Base-by-base conservation (phyloP, 768 basidiomycete species). In the Xerocomellus intermedius region DNA sequence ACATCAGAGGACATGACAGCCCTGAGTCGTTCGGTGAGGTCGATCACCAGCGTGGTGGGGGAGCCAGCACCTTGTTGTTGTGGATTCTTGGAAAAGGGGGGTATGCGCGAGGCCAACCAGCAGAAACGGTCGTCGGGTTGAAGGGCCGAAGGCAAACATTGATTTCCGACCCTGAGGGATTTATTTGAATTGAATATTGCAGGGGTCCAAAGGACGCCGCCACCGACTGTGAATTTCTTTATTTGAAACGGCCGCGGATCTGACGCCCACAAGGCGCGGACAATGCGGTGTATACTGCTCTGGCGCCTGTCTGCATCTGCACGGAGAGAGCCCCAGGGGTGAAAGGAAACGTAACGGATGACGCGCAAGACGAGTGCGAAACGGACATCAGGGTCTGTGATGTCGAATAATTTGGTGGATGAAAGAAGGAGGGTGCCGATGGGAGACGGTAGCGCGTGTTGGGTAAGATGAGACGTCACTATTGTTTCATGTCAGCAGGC, bases 261-360 rank as follows among this genome's bases (percentile, higher is more conserved):
- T 9, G 66, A 64, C 4, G 64, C 46, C 80, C 82, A 88, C 7
- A 91, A 57, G 7, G 71, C 72, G 13, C 68, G 46, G 19, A 80
- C 65, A 53, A 91, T 82, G 36, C 75, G 75, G 2, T 72, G 57
- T 28, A 87, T 66, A 47, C 77, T 79, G 7, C 52, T 58, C 38
- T 64, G 67, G 9, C 82, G 77, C 33, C 91, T 79, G 55, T 79
- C 70, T 2, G 77, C 82, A 59, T 90, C 84, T 2, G 90, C 81
- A 8, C 75, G 79, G 17, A 79, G 63, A 44, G 83, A 82, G 5
- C 91, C 91, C 91, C 91, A 94, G 3, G 89, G 86, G 37, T 80
- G 74, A 42, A 82, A 85, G 0, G 91, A 92, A 39, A 84, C 73
- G 62, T 84, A 87, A 14, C 89, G 88, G 48, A 91, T 72, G 28